Evolutionary conservation across 106 monocot species (phyloP).

Genomic region (Narthecium ossifragum): DNA sequence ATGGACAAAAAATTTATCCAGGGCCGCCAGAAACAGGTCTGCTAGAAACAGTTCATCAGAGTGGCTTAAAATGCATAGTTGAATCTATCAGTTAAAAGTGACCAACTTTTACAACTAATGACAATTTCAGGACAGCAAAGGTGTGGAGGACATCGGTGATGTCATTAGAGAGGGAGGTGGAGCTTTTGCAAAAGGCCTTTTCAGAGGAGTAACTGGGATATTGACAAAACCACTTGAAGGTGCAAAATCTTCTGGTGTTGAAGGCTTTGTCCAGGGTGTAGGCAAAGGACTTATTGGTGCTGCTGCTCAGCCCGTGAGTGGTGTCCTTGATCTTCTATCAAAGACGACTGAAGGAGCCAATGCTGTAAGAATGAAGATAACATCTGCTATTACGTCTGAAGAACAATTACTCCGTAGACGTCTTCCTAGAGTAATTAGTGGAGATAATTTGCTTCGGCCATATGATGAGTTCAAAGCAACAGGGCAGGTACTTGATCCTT

Average conservation of each 20-base stretch:
- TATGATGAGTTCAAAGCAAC: slow-evolving; percentile 83
- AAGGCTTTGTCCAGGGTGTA: slow-evolving; percentile 95
- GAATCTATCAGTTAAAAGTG: no score
- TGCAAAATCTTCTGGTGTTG: slow-evolving; percentile 95
- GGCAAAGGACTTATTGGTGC: slow-evolving; percentile 97
- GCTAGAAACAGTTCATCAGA: not conserved
- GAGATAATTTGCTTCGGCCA: slow-evolving; percentile 79
- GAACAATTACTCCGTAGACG: slow-evolving; percentile 80
- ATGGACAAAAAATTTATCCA: slow-evolving; percentile 99
- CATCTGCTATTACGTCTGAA: slow-evolving; percentile 92
- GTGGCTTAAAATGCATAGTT: not conserved
- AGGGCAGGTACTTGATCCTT: slow-evolving; percentile 99
- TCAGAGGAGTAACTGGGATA: slow-evolving; percentile 95
- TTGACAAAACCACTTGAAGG: slow-evolving; percentile 95
- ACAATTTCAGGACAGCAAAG: slow-evolving; percentile 81
- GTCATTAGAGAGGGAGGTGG: slow-evolving; percentile 95
- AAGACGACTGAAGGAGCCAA: slow-evolving; percentile 99
- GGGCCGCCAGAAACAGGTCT: slow-evolving; percentile 71
- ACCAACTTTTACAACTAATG: no score
- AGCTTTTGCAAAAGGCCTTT: slow-evolving; percentile 86
- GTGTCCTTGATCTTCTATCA: slow-evolving; percentile 92
- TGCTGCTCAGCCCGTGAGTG: slow-evolving; percentile 95
- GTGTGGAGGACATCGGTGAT: slow-evolving; percentile 91
- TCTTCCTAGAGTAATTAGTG: slow-evolving; percentile 83
- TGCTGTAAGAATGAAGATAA: slow-evolving; percentile 93